These are phyloP conservation scores for Ophiocordyceps camponoti-saundersi DNA, from an alignment of 2,329 filamentous ascomycete genomes.

Conservation along the genomic window DNA sequence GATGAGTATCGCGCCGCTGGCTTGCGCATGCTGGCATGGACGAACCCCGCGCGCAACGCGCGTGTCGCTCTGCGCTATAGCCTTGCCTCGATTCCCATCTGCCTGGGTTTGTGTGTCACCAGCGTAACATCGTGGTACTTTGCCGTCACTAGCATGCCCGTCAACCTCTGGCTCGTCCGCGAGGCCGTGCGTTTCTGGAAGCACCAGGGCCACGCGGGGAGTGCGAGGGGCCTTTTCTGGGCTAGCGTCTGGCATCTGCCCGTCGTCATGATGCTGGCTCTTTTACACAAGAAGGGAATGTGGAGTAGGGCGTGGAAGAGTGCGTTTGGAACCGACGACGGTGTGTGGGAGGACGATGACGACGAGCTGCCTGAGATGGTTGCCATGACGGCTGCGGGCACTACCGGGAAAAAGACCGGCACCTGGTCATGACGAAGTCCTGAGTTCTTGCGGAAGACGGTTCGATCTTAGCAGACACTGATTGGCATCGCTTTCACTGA, in stretches of 20 bases:
- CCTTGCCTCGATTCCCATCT: slow-evolving; percentile 72
- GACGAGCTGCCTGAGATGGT: slow-evolving; percentile 21
- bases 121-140: slow-evolving; percentile 80
- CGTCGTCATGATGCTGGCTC: slow-evolving; percentile 71
- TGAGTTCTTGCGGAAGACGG: too few relatives aligned
- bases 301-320: slow-evolving; percentile 69
- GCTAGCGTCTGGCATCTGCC: slow-evolving; percentile 95
- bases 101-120: slow-evolving; percentile 58
- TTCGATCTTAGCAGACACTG: too few relatives aligned
- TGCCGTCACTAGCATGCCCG: slow-evolving; percentile 58
- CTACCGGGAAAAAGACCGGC: not conserved
- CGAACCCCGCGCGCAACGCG: slow-evolving; percentile 69
- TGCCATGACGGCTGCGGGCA: slow-evolving; percentile 7
- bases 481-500: too few relatives aligned
- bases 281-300: slow-evolving; percentile 86
- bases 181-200: slow-evolving; percentile 74
- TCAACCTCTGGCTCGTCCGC: slow-evolving; percentile 73
- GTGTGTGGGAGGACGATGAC: slow-evolving; percentile 40
- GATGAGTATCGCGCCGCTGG: slow-evolving; percentile 69
- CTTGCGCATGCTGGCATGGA: slow-evolving; percentile 65
- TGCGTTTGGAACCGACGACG: slow-evolving; percentile 40
- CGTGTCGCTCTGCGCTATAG: slow-evolving; percentile 82
- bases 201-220: slow-evolving; percentile 60
- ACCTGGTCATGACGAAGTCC: not conserved
- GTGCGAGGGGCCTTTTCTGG: slow-evolving; percentile 80